A percentile compares a stretch with the other conserved stretches of the same genome.
These are phyloP conservation scores for Mycena floridula DNA, from an alignment of 768 basidiomycete genomes.

Conservation along the genomic window DNA sequence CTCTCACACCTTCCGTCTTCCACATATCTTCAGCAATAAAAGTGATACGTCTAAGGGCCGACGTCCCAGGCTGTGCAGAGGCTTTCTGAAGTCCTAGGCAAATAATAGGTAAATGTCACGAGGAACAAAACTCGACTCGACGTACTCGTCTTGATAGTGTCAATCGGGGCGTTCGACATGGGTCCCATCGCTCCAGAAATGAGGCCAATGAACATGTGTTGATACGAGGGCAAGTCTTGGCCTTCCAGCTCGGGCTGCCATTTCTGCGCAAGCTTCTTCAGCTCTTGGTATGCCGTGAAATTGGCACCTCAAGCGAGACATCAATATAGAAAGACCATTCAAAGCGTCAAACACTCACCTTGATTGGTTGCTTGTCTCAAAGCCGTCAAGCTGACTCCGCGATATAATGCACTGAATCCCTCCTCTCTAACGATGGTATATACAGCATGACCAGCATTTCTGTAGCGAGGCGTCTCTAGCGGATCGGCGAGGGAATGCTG, in stretches of 20 bases:
- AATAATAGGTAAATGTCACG: slow-evolving; percentile 2
- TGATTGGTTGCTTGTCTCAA: slow-evolving; percentile 97
- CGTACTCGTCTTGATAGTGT: slow-evolving; percentile 92
- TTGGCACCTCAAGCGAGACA: slow-evolving; percentile 60
- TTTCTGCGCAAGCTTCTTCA: slow-evolving; percentile 77
- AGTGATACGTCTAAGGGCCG: slow-evolving; percentile 73
- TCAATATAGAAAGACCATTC: neutral
- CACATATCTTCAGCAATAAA: slow-evolving; percentile 91
- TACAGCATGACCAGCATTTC: slow-evolving; percentile 95
- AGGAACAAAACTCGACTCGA: slow-evolving; percentile 13
- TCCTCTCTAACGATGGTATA: slow-evolving; percentile 94
- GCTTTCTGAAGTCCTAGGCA: slow-evolving; percentile 78
- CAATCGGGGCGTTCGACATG: slow-evolving; percentile 95
- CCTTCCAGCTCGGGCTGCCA: slow-evolving; percentile 70
- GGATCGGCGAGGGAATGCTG: slow-evolving; percentile 97
- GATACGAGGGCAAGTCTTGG: slow-evolving; percentile 92
- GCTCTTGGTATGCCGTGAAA: slow-evolving; percentile 96
- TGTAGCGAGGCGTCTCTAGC: slow-evolving; percentile 85
- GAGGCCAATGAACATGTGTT: slow-evolving; percentile 92
- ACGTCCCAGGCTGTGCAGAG: slow-evolving; percentile 62
- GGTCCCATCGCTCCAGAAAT: slow-evolving; percentile 98
- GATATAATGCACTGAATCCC: slow-evolving; percentile 77
- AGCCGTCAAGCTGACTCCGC: slow-evolving; percentile 91
- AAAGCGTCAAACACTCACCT: slow-evolving; percentile 40
- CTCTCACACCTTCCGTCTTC: slow-evolving; percentile 76